Percentiles rank a stretch among this genome's conserved stretches.
Conservation (phyloP, 768 basidiomycete species). For the Mycena capillaripes region DNA sequence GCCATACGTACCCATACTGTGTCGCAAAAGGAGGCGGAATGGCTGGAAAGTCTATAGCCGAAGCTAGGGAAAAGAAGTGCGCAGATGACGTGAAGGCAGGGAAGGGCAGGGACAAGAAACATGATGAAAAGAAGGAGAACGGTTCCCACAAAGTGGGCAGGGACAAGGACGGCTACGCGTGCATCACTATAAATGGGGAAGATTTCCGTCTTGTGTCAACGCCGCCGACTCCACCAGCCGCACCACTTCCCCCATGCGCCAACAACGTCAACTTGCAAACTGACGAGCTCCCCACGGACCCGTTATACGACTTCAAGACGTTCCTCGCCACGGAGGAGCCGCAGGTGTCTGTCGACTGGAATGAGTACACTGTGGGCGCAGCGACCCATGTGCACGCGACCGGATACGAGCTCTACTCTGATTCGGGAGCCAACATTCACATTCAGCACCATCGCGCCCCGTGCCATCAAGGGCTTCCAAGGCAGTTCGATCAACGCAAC, state of each 20-base stretch:
- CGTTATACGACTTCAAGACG: neutral
- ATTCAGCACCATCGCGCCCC: neutral
- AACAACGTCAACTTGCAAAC: neutral
- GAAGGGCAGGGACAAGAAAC: too few relatives aligned
- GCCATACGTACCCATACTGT: constrained; percentile 4
- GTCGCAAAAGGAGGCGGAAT: neutral
- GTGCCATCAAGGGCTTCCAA: neutral
- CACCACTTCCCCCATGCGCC: neutral
- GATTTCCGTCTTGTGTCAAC: neutral
- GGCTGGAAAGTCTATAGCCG: neutral
- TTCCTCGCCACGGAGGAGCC: neutral
- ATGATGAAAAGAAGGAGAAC: too few relatives aligned
- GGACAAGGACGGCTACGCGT: neutral
- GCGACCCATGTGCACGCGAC: too few relatives aligned
- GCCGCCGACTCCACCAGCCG: neutral
- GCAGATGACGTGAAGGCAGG: neutral
- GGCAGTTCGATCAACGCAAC: neutral
- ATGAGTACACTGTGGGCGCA: neutral
- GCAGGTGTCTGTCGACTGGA: neutral
- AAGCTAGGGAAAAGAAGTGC: neutral
- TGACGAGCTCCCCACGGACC: neutral
- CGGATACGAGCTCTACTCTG: neutral
- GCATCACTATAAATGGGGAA: neutral
- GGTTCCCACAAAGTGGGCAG: neutral
- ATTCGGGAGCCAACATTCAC: neutral